These are phyloP conservation scores for Coprinellus micaceus DNA, from an alignment of 768 basidiomycete species.

Conservation along the genomic window DNA sequence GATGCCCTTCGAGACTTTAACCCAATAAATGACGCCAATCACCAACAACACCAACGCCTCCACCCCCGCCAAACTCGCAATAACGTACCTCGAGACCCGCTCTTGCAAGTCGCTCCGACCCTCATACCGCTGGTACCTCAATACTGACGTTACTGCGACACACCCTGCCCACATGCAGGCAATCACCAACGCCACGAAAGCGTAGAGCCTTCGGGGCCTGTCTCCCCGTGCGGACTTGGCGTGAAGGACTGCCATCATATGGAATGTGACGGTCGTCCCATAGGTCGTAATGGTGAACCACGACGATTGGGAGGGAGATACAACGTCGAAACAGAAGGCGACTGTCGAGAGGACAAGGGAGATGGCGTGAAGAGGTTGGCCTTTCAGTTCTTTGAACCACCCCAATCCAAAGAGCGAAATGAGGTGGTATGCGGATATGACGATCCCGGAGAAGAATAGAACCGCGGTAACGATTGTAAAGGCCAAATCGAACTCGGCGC, in stretches of 20 bases:
- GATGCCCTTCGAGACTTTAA: no score
- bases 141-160: neutral
- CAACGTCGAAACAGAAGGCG: neutral
- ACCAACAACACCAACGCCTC: no score
- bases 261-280: neutral
- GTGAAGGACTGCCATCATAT: constrained; percentile 3
- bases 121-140: neutral
- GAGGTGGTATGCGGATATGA: constrained; percentile 1
- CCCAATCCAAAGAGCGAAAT: neutral
- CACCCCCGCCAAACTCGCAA: no score
- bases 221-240: neutral
- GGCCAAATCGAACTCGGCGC: neutral
- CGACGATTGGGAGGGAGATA: neutral
- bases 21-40: no score
- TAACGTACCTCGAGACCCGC: no score
- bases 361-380: neutral
- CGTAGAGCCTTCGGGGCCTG: neutral
- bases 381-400: neutral
- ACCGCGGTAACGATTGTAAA: neutral
- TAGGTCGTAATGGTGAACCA: constrained; percentile 5
- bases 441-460: constrained; percentile 1
- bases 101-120: no score
- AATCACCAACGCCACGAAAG: neutral
- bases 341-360: neutral
- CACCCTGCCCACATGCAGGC: neutral